Evolutionary conservation across 768 basidiomycete species (phyloP).

Genomic region (Lactifluus volemus): DNA sequence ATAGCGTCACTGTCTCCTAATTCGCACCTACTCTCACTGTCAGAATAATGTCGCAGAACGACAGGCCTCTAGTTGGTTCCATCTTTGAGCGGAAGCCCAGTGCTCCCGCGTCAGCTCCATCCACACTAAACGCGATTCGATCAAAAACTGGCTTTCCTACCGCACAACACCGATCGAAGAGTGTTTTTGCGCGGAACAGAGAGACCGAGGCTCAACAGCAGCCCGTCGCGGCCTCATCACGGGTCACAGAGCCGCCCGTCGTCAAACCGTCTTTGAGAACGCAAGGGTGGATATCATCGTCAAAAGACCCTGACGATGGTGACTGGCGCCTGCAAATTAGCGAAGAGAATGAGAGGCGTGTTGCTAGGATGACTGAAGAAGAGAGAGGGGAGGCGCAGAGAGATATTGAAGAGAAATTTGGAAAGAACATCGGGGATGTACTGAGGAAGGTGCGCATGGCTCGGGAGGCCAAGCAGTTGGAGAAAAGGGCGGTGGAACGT

Average conservation of each 20-base stretch:
- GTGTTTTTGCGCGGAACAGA: conserved; percentile 31
- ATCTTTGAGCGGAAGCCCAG: conserved; percentile 36
- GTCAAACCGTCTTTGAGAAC: conserved; percentile 15
- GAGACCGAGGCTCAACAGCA: conserved; percentile 20
- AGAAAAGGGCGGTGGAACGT: background rate
- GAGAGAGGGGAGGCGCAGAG: conserved; percentile 58
- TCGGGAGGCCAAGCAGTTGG: conserved; percentile 30
- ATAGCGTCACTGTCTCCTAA: background rate
- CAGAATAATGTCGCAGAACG: conserved; percentile 13
- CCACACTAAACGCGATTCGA: conserved; percentile 17
- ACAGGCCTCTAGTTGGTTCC: conserved; percentile 33
- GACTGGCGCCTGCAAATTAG: conserved; percentile 51
- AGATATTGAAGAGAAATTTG: conserved; percentile 67
- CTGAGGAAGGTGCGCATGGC: conserved; percentile 46
- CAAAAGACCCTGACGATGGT: conserved; percentile 4
- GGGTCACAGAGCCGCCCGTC: conserved; percentile 18
- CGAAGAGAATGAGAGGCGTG: conserved; percentile 52
- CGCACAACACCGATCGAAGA: conserved; percentile 34
- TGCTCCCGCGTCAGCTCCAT: conserved; percentile 22
- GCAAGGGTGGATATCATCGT: background rate
- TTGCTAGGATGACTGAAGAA: conserved; percentile 61
- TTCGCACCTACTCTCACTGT: background rate
- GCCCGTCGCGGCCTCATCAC: conserved; percentile 15
- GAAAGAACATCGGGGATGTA: conserved; percentile 52
- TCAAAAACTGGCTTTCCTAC: conserved; percentile 32